Evolutionary conservation across 2,329 filamentous ascomycete species (phyloP).

Genomic region (Colletotrichum salicis): DNA sequence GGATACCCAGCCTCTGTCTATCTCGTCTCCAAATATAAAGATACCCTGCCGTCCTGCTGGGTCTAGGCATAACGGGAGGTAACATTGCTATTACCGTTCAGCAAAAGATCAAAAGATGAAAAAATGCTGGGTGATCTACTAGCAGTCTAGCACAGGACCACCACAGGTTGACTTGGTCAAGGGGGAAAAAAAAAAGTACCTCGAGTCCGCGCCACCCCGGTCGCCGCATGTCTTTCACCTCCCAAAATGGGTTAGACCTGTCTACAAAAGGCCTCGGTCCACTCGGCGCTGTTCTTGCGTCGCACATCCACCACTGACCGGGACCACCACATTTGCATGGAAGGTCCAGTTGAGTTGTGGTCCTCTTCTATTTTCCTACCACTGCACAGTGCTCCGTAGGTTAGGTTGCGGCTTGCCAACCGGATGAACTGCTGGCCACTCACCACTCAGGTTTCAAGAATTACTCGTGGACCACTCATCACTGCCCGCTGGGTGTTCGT

Average conservation of each 20-base stretch:
- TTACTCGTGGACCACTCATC: constrained; percentile 3
- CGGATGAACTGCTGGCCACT: constrained; percentile 17
- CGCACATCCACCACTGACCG: neutral
- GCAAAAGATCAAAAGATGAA: neutral
- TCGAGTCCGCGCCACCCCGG: constrained; percentile 30
- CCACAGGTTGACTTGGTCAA: neutral
- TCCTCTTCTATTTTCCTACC: neutral
- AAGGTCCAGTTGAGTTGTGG: neutral
- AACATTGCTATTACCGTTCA: neutral
- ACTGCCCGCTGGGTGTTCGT: constrained; percentile 20
- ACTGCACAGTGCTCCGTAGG: too few relatives aligned
- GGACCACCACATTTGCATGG: too few relatives aligned
- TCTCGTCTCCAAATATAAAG: neutral
- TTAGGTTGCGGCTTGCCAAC: too few relatives aligned
- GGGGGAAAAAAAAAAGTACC: constrained; percentile 22
- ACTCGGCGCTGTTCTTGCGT: constrained; percentile 34
- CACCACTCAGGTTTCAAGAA: constrained; percentile 18
- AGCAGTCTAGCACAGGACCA: neutral
- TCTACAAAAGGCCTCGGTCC: constrained; percentile 39
- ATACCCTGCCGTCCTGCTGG: neutral
- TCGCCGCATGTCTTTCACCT: constrained; percentile 41
- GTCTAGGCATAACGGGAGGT: neutral
- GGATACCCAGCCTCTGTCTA: neutral
- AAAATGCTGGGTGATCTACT: neutral
- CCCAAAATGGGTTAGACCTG: constrained; percentile 41